A percentile compares a stretch with the other conserved stretches of the same genome.
Conservation (phyloP, 2,329 filamentous ascomycete species). For the Cadophora gregata region DNA sequence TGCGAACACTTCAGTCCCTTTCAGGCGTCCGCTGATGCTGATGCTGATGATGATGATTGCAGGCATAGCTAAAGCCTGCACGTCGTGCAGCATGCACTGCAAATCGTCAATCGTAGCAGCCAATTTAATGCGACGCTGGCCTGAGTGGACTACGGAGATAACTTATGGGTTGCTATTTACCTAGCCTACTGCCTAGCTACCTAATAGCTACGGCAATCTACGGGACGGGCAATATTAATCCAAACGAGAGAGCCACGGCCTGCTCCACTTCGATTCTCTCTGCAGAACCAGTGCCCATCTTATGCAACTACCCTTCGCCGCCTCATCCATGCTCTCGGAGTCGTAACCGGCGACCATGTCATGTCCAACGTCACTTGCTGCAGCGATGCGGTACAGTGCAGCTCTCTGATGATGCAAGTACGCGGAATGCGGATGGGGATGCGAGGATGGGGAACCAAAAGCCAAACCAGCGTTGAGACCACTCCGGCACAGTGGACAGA, state of each 20-base stretch:
- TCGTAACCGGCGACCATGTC: conserved; percentile 19
- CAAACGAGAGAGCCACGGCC: conserved; percentile 2
- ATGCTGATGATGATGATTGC: no score
- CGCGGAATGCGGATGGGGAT: neutral
- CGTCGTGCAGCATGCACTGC: conserved; percentile 3
- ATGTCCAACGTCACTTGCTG: conserved; percentile 16
- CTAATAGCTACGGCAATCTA: neutral
- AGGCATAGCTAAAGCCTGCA: neutral
- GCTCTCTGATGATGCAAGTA: neutral
- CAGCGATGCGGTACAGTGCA: neutral
- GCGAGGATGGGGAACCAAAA: conserved; percentile 1
- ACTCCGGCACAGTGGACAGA: conserved; percentile 19
- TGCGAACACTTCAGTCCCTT: conserved; percentile 9
- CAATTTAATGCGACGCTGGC: conserved; percentile 3
- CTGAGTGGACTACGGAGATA: neutral
- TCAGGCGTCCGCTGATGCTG: conserved; percentile 7
- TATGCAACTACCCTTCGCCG: conserved; percentile 13
- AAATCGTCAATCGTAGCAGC: conserved; percentile 15
- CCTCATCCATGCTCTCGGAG: conserved; percentile 19
- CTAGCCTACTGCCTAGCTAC: neutral
- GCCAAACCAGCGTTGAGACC: neutral
- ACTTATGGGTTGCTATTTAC: no score
- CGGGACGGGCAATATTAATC: neutral
- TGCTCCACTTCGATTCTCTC: neutral
- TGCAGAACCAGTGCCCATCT: neutral